Evolutionary conservation across 2,329 filamentous ascomycete genomes (phyloP), one percentile per base, ranked within the genome.

Genomic region (Aspergillus versicolor): DNA sequence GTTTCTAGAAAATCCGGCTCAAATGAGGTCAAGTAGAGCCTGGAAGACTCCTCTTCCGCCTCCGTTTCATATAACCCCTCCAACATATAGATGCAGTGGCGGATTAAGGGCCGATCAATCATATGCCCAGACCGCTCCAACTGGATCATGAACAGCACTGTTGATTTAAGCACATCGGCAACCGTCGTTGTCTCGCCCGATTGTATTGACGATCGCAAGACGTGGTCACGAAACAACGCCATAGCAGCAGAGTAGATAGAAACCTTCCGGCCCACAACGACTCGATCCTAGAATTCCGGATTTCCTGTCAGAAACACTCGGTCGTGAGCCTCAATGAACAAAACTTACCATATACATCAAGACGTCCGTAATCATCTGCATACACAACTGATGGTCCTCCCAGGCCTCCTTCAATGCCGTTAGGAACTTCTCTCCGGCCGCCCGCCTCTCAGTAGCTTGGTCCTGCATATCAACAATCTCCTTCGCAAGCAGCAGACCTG

Each of bases 281-380:
- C 88, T 49, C 92, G 88, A 70, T 99, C 93, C 85, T 87, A 49
- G 27, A 30, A 30, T 44, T 40, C 24, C 3, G 15, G 6, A 45
- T 19, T 32, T 12, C 13, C 38, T 19, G 24, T 21, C n/a, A 44
- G 17, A 42, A 48, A n/a, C 34, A 19, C 51, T 63, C 22, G 59
- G 56, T 24, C 12, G 21, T 3, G 41, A 17, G 24, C 11, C n/a
- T 15, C 44, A 45, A 19, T 9, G 7, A 30, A 30, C 27, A 30
- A n/a, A 27, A 68, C 79, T 68, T 70, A 86, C 84, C 81, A 99
- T 91, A 70, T 97, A 97, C 92, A 97, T 97, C 51, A 97, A 81
- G 32, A 97, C 91, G 73, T 97, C 94, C 4, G 92, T 92, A 50
- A 91, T 88, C 93, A 97, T 97, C 70, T 91, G 92, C 90, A 96